Conservation (phyloP, 2,329 filamentous ascomycete species). For the Cytospora paraplurivora region DNA sequence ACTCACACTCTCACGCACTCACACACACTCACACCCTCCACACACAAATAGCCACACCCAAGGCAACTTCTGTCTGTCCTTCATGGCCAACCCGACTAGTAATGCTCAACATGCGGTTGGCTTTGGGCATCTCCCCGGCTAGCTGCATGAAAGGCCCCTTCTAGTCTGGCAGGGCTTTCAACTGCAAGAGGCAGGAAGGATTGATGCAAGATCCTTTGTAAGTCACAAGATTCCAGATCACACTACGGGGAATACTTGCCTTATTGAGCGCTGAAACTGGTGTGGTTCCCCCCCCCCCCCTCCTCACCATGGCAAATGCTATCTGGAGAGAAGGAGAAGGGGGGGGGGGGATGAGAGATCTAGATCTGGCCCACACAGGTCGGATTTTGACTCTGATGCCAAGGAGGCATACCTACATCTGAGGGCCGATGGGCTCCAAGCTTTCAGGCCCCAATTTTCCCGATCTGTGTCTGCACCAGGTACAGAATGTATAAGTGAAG, state of each 20-base stretch:
- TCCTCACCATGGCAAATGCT: neutral
- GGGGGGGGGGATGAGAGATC: neutral
- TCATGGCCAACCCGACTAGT: neutral
- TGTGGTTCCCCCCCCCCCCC: neutral
- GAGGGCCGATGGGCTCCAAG: neutral
- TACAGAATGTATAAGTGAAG: too few relatives aligned
- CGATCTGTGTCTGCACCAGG: neutral
- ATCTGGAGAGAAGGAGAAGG: too few relatives aligned
- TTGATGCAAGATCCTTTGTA: constrained; percentile 6
- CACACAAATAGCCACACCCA: neutral
- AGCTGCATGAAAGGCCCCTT: neutral
- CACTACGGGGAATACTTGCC: neutral
- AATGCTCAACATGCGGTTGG: neutral
- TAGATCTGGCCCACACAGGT: neutral
- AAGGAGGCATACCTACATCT: neutral
- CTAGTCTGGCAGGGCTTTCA: neutral
- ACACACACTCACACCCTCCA: neutral
- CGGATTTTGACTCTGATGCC: neutral
- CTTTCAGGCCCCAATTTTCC: neutral
- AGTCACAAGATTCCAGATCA: neutral
- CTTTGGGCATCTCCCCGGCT: neutral
- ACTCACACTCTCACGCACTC: too few relatives aligned
- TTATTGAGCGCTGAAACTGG: neutral
- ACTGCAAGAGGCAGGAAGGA: neutral
- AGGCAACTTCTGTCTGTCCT: neutral